Conservation (phyloP, 2,329 filamentous ascomycete species). For the Drechslera avenae region DNA sequence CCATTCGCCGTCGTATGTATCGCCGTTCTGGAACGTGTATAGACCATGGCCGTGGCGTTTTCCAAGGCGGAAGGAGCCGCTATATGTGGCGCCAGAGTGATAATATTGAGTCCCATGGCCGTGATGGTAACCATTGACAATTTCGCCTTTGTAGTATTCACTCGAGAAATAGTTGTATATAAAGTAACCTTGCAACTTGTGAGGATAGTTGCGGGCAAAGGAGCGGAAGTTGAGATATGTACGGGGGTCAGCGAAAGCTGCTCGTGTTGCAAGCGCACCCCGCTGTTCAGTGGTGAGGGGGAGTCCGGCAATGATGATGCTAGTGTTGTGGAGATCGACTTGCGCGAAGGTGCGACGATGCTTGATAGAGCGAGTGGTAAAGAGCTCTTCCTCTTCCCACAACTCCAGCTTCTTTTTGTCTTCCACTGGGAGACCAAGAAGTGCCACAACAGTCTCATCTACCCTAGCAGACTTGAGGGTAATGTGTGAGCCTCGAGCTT, state of each 20-base stretch:
- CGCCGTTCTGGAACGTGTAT: slow-evolving; percentile 68
- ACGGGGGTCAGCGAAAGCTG: slow-evolving; percentile 42
- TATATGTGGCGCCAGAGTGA: slow-evolving; percentile 61
- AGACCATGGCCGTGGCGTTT: slow-evolving; percentile 61
- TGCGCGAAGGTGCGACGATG: slow-evolving; percentile 42
- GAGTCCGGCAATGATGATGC: slow-evolving; percentile 41
- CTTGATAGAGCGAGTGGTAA: slow-evolving; percentile 34
- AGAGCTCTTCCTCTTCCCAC: slow-evolving; percentile 55
- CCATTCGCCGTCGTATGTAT: slow-evolving; percentile 63
- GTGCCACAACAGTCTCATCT: slow-evolving; percentile 39
- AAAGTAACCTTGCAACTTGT: slow-evolving; percentile 50
- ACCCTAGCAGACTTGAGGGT: slow-evolving; percentile 40
- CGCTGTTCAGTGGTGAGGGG: slow-evolving; percentile 38
- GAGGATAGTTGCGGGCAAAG: slow-evolving; percentile 52
- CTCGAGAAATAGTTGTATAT: slow-evolving; percentile 61
- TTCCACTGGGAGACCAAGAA: slow-evolving; percentile 38
- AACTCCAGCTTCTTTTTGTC: slow-evolving; percentile 53
- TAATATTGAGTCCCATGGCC: slow-evolving; percentile 61
- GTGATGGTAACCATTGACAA: slow-evolving; percentile 56
- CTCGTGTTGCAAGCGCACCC: slow-evolving; percentile 38
- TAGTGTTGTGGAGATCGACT: slow-evolving; percentile 38
- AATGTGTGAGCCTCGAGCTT: slow-evolving; percentile 41
- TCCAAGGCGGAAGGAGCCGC: slow-evolving; percentile 59
- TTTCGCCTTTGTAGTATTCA: slow-evolving; percentile 61
- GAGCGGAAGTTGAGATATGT: slow-evolving; percentile 53